Evolutionary conservation across 768 basidiomycete species (phyloP), one percentile per base, ranked within the genome.

Genomic region (Naganishia vaughanmartiniae): DNA sequence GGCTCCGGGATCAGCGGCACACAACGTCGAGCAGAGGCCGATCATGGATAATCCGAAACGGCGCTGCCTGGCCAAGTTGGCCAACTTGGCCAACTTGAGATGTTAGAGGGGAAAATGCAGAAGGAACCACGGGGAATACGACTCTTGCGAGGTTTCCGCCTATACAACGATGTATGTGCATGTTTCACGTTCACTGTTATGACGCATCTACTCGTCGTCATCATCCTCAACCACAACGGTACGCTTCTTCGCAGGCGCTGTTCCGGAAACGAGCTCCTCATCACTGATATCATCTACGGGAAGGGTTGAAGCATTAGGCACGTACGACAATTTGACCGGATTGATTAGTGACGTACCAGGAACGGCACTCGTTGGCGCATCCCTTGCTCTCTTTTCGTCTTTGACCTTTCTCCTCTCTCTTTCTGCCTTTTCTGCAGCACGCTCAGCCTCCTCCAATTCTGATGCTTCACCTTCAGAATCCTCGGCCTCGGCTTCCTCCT

Each of bases 401-500:
- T 63, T 55, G 19, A 33, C 60, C 63, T 65, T 65, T 65, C 65
- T 36, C 57, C 58, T 33, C 68, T 69, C 31, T 31, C n/a, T 26
- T 45, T 30, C 48, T 31, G 73, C 74, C 42, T 72, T 76, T 48
- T 71, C 75, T 5, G 75, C 75, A 30, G 73, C 70, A 71, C 76
- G 78, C 55, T 73, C 70, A 31, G 76, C 78, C 66, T 77, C 63
- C 48, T 76, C 76, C 45, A 65, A 56, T 33, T 68, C 73, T 54
- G 78, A 77, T 26, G 77, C 76, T 54, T 75, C 72, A 53, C 73
- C 72, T 68, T 78, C 80, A 15, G 74, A 75, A n/a, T 72, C 71
- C 54, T 79, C 80, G 72, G 78, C 76, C 39, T 77, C 55, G 24
- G 74, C 72, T 33, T 76, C 77, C 30, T 73, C 75, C 4, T 74